Evolutionary conservation across 2,329 filamentous ascomycete genomes (phyloP).

Genomic region (Neonectria sp.): DNA sequence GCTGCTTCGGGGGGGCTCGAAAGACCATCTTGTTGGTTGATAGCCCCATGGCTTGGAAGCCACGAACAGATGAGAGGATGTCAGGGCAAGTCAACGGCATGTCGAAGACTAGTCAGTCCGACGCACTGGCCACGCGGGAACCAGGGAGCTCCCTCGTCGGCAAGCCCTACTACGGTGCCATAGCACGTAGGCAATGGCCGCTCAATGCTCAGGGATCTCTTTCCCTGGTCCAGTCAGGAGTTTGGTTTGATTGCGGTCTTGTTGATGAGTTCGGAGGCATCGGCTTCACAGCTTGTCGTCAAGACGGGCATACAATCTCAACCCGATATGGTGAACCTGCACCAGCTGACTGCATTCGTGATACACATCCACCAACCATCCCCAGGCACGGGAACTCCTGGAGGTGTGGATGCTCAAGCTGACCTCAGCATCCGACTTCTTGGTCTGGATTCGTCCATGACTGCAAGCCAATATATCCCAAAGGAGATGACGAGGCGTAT

Average conservation of each 20-base stretch:
- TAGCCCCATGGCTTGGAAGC: slow-evolving; percentile 35
- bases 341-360: slow-evolving; percentile 28
- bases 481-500: slow-evolving; percentile 39
- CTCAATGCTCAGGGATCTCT: slow-evolving; percentile 29
- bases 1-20: slow-evolving; percentile 11
- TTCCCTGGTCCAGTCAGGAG: slow-evolving; percentile 30
- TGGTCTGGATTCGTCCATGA: slow-evolving; percentile 34
- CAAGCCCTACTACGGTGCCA: slow-evolving; percentile 31
- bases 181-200: slow-evolving; percentile 18
- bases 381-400: slow-evolving; percentile 26
- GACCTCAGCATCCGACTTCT: slow-evolving; percentile 30
- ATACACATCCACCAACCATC: slow-evolving; percentile 12
- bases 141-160: slow-evolving; percentile 37
- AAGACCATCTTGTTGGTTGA: slow-evolving; percentile 22
- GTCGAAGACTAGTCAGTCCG: slow-evolving; percentile 17
- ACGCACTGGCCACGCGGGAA: slow-evolving; percentile 45
- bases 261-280: slow-evolving; percentile 10
- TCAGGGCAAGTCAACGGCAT: slow-evolving; percentile 23
- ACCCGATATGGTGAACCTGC: slow-evolving; percentile 35
- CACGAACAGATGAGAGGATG: slow-evolving; percentile 21
- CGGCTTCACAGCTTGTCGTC: slow-evolving; percentile 8
- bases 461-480: slow-evolving; percentile 31
- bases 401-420: slow-evolving; percentile 27
- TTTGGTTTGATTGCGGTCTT: slow-evolving; percentile 28
- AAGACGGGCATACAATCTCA: slow-evolving; percentile 14